Evolutionary conservation across 2,329 filamentous ascomycete species (phyloP), one percentile per base, ranked within the genome.

Genomic region (Leptographium wingfieldii): DNA sequence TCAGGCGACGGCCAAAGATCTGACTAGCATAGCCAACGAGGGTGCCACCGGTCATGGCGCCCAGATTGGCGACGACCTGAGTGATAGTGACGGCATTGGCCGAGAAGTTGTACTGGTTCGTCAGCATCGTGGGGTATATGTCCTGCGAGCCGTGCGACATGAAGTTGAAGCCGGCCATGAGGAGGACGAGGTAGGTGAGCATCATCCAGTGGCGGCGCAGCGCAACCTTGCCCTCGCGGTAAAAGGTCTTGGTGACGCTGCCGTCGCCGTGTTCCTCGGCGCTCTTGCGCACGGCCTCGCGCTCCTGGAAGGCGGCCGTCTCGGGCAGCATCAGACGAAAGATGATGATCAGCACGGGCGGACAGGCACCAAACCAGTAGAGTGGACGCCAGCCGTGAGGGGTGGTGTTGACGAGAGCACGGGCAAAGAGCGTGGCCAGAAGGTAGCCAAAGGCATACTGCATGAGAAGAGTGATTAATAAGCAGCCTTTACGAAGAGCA

Each of bases 141-240:
- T 92, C 88, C 70, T 92, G 88, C 29, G 83, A 86, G 1, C 87
- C 89, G 75, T 92, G 88, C 29, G 54, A 66, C 69, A 66, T 62
- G 69, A 92, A 95, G 73, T 94, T 95, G 77, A 95, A 92, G 6
- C 90, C 90, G 3, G 89, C 86, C 89, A 95, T 94, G 54, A 95
- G 77, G 33, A 95, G 76, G 10, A 95, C 88, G 60, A 95, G 77
- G 73, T 95, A 95, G 33, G 84, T 76, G 58, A 96, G 76, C 3
- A 95, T 72, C 25, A 90, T 65, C 90, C 90, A 95, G 72, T 95
- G 88, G 19, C 83, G 81, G 72, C 83, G 86, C 40, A 95, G 68
- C 0, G 89, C 90, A 0, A 92, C 82, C 67, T 73, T 25, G 73
- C 67, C 29, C 67, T 92, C 88, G 5, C 86, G 87, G 73, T 92